These are phyloP conservation scores for Geoglossum glabrum DNA, from an alignment of 495 filamentous ascomycete species.

Conservation along the genomic window DNA sequence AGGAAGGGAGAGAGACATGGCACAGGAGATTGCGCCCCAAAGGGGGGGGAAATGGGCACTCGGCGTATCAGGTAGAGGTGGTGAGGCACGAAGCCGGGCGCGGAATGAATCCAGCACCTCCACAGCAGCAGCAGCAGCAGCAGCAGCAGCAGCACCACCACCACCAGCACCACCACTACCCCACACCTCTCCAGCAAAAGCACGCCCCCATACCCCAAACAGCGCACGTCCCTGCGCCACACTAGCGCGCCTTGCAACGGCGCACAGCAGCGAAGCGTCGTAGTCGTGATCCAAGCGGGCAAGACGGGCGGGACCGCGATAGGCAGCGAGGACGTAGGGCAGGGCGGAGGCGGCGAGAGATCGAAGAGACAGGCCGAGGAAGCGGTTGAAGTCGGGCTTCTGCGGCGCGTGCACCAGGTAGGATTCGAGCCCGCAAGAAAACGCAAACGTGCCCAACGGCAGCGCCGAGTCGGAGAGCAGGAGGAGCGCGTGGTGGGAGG, in stretches of 20 bases:
- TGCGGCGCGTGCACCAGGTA: conserved; percentile 56
- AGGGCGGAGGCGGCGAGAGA: conserved; percentile 63
- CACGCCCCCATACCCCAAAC: conserved; percentile 72
- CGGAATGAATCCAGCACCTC: conserved; percentile 17
- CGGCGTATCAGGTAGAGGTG: conserved; percentile 8
- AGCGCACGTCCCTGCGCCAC: conserved; percentile 71
- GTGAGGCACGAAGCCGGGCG: background rate
- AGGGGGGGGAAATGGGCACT: conserved; percentile 58
- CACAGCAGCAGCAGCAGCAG: background rate
- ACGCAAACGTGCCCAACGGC: conserved; percentile 90
- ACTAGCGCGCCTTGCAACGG: conserved; percentile 70
- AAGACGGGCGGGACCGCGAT: conserved; percentile 36
- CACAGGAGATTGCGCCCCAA: conserved; percentile 51
- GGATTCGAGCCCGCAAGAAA: conserved; percentile 84
- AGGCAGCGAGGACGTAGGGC: conserved; percentile 65
- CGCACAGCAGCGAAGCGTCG: conserved; percentile 70
- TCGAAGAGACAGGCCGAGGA: conserved; percentile 57
- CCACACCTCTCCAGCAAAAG: conserved; percentile 24
- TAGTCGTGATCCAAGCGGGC: conserved; percentile 57
- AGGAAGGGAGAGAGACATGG: conserved; percentile 37
- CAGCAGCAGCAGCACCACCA: conserved; percentile 4
- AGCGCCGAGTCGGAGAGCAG: conserved; percentile 91
- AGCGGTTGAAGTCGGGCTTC: conserved; percentile 34
- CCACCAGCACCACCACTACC: conserved; percentile 2
- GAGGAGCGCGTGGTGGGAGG: conserved; percentile 52